These are phyloP conservation scores for Sugiyamaella japonica DNA, from an alignment of 1,139 yeast genomes.

Conservation along the genomic window DNA sequence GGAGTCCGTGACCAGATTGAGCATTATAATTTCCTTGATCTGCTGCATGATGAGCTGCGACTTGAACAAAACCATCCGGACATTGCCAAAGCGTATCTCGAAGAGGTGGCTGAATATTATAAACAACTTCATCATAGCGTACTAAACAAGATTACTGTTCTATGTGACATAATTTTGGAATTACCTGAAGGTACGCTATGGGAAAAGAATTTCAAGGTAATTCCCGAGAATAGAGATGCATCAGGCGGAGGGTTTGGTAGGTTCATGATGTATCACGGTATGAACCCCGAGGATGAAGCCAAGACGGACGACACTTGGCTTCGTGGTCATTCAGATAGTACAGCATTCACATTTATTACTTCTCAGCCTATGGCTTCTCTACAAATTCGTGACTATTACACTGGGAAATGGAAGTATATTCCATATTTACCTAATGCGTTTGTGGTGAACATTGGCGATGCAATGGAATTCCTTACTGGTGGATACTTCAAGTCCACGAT, in stretches of 20 bases:
- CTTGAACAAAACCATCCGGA: slow-evolving; percentile 41
- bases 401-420: slow-evolving; percentile 53
- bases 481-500: slow-evolving; percentile 51
- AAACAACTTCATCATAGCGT: slow-evolving; percentile 42
- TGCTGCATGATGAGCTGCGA: slow-evolving; percentile 44
- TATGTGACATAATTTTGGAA: slow-evolving; percentile 47
- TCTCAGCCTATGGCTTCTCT: slow-evolving; percentile 51
- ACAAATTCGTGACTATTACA: slow-evolving; percentile 50
- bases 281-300: slow-evolving; percentile 36
- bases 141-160: slow-evolving; percentile 40
- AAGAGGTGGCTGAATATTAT: slow-evolving; percentile 45
- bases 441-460: slow-evolving; percentile 53
- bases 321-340: slow-evolving; percentile 53
- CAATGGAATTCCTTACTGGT: slow-evolving; percentile 51
- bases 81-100: slow-evolving; percentile 41
- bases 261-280: slow-evolving; percentile 46
- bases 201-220: slow-evolving; percentile 40
- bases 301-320: slow-evolving; percentile 46
- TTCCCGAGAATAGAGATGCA: slow-evolving; percentile 34
- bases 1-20: slow-evolving; percentile 47
- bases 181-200: slow-evolving; percentile 48
- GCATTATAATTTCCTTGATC: slow-evolving; percentile 81
- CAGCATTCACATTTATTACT: slow-evolving; percentile 51
- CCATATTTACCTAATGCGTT: slow-evolving; percentile 49
- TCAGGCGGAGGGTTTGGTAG: slow-evolving; percentile 49